phyloP scores from a whole-genome alignment of 177 flowering plant species.

The Vitis hybrid region DNA sequence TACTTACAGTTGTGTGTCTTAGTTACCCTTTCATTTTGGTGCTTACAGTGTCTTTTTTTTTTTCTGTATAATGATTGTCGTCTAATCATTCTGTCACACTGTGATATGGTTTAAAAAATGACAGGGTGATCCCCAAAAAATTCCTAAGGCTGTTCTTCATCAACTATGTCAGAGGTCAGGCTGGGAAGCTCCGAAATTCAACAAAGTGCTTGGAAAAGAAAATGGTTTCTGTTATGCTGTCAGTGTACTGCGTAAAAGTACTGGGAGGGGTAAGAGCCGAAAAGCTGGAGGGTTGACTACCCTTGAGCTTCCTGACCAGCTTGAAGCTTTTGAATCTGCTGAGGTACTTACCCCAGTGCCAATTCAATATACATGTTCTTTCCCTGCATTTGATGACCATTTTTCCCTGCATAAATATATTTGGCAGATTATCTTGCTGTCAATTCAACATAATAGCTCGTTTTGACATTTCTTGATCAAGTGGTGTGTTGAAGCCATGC shows the following conservation, averaged over 20 bases:
- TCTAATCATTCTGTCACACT: background rate
- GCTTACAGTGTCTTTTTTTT: background rate
- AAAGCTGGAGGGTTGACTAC: conserved; percentile 86
- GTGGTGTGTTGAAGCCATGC: too few relatives aligned
- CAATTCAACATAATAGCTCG: too few relatives aligned
- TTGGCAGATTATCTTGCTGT: too few relatives aligned
- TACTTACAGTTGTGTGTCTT: too few relatives aligned
- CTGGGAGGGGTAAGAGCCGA: conserved; percentile 92
- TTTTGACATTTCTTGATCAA: too few relatives aligned
- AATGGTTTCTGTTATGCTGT: conserved; percentile 52
- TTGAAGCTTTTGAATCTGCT: conserved; percentile 51
- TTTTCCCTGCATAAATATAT: too few relatives aligned
- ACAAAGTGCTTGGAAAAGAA: conserved; percentile 45
- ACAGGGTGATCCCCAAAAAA: conserved; percentile 80
- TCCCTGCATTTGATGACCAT: too few relatives aligned
- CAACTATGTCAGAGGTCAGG: conserved; percentile 84
- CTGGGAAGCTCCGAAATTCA: conserved; percentile 93
- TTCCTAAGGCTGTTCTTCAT: conserved; percentile 90
- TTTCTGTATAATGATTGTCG: background rate
- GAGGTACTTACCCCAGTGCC: conserved; percentile 50
- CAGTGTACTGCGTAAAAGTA: conserved; percentile 75
- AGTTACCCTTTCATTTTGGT: too few relatives aligned
- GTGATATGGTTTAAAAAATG: conserved; percentile 8
- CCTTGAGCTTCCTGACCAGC: conserved; percentile 69
- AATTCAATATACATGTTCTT: too few relatives aligned